Conservation (phyloP, 2,329 filamentous ascomycete species). For the Pseudogymnoascus sp. region DNA sequence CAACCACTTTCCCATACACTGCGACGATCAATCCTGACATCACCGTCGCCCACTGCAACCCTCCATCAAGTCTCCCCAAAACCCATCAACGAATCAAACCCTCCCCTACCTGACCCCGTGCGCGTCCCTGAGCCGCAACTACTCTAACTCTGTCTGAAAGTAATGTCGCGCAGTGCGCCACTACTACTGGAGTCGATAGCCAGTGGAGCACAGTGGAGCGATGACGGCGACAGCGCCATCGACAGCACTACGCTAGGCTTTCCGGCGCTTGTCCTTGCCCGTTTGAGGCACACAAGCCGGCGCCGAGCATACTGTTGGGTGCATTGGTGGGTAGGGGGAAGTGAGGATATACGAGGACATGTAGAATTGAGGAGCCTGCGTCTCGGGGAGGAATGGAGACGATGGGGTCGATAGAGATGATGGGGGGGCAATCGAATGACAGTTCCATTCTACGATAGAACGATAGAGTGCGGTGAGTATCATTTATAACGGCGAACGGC, state of each 20-base stretch:
- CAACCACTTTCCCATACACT: background rate
- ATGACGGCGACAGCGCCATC: conserved; percentile 1
- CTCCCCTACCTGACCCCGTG: background rate
- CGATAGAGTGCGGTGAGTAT: background rate
- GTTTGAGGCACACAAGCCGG: background rate
- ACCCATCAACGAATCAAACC: background rate
- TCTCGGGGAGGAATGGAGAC: background rate
- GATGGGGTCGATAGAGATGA: background rate
- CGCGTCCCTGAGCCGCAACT: background rate
- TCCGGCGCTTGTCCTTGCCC: background rate
- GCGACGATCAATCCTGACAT: conserved; percentile 1
- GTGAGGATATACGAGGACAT: background rate
- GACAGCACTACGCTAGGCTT: background rate
- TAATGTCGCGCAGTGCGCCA: background rate
- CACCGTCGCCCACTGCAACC: background rate
- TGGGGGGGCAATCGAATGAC: background rate
- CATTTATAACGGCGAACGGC: background rate
- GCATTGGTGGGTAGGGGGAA: background rate
- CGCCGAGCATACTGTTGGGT: background rate
- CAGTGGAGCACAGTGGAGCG: background rate
- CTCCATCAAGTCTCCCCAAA: background rate
- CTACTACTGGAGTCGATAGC: background rate
- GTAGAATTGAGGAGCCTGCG: background rate
- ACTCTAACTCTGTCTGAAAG: conserved; percentile 4
- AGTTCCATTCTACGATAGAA: background rate